phyloP scores from a whole-genome alignment of 257 asterid species.

The Gynochthodes officinalis region DNA sequence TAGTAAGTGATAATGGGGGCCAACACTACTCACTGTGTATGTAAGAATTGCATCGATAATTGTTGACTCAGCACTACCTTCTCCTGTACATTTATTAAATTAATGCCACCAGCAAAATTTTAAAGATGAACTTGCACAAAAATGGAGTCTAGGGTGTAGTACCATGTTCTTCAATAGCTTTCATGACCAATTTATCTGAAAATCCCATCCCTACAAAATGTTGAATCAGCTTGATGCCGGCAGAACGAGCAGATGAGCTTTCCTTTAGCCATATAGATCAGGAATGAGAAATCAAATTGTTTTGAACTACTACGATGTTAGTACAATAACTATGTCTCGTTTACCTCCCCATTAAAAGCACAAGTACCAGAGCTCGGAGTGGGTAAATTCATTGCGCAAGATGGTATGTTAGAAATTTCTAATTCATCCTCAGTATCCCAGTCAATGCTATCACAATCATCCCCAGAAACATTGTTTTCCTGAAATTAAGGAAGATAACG shows the following conservation, averaged over 20 bases:
- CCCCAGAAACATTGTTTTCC: constrained; percentile 24
- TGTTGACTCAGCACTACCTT: constrained; percentile 37
- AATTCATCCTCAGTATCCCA: constrained; percentile 46
- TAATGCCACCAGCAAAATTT: constrained; percentile 11
- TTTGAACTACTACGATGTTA: neutral
- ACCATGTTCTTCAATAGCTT: constrained; percentile 40
- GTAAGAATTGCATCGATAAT: constrained; percentile 62
- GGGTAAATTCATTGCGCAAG: constrained; percentile 10
- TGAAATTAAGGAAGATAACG: constrained; percentile 10
- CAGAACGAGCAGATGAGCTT: constrained; percentile 26
- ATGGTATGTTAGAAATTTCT: constrained; percentile 25
- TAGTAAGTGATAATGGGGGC: neutral
- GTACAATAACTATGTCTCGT: neutral
- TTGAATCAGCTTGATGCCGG: constrained; percentile 20
- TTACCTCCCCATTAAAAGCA: constrained; percentile 17
- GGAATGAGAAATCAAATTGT: neutral
- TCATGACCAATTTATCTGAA: constrained; percentile 31
- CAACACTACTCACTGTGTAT: constrained; percentile 46
- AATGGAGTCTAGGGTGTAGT: constrained; percentile 8
- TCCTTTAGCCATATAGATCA: constrained; percentile 16
- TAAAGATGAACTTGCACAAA: neutral
- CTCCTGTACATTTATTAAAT: constrained; percentile 40
- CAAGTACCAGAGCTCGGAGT: neutral
- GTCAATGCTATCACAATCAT: constrained; percentile 29
- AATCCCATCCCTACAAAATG: constrained; percentile 35